These are phyloP conservation scores for Geosiphon pyriformis DNA, from an alignment of 192 early-diverging fungal genomes.

Conservation along the genomic window DNA sequence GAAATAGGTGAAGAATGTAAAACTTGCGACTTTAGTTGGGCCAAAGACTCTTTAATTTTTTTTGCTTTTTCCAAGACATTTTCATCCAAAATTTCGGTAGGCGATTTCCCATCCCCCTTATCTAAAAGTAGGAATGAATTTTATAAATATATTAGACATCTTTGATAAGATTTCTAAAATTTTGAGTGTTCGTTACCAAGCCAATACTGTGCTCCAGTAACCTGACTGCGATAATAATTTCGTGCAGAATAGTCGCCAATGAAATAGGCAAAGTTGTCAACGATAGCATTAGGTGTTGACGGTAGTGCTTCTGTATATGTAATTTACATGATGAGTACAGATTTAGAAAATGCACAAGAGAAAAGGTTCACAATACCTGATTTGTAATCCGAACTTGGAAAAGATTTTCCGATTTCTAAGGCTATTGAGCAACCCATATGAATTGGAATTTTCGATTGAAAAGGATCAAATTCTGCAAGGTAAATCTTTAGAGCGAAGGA, in stretches of 20 bases:
- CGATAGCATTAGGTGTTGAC: conserved; percentile 31
- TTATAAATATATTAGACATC: not conserved
- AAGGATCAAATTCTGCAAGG: conserved; percentile 55
- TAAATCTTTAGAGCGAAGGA: conserved; percentile 64
- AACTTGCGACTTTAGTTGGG: not conserved
- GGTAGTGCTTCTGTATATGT: conserved; percentile 30
- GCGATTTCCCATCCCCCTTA: not conserved
- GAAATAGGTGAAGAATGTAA: conserved; percentile 25
- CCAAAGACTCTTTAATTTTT: not conserved
- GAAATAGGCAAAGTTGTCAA: conserved; percentile 52
- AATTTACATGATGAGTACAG: not conserved
- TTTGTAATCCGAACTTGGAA: conserved; percentile 26
- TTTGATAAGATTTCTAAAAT: not conserved
- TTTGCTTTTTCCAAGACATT: not conserved
- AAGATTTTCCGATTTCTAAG: conserved; percentile 48
- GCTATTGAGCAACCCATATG: conserved; percentile 73
- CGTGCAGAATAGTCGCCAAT: conserved; percentile 47
- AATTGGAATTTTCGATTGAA: conserved; percentile 45
- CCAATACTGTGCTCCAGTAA: conserved; percentile 36
- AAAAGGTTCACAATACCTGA: conserved; percentile 27
- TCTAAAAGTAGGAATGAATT: not conserved
- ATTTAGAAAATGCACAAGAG: not conserved
- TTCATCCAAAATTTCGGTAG: not conserved
- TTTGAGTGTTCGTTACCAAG: not conserved
- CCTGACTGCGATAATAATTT: conserved; percentile 48